Percentiles rank a stretch among this genome's conserved stretches.
These are phyloP conservation scores for Lolium rigidum DNA, from an alignment of 176 grass and related monocot genomes.

Conservation along the genomic window DNA sequence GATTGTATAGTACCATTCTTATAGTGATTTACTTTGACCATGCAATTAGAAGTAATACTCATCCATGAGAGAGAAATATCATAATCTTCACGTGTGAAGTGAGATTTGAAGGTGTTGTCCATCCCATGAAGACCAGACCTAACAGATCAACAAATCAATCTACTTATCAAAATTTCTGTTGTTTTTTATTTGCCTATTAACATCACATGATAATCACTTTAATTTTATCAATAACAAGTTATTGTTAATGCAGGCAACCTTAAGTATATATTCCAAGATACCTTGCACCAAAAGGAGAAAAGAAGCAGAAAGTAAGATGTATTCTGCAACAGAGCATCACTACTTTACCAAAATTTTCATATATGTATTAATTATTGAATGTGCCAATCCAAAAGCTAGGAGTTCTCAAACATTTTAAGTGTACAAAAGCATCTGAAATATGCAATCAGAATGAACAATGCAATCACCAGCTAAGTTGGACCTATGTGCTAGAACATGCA, in stretches of 20 bases:
- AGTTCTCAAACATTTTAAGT: conserved; percentile 14
- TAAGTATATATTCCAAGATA: conserved; percentile 7
- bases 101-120: not conserved
- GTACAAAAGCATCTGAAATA: conserved; percentile 22
- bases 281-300: conserved; percentile 11
- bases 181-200: not conserved
- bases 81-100: conserved; percentile 5
- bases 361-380: conserved; percentile 33
- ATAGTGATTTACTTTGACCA: conserved; percentile 6
- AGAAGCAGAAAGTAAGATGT: conserved; percentile 18
- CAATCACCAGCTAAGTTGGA: not conserved
- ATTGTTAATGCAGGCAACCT: not conserved
- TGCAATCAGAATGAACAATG: conserved; percentile 24
- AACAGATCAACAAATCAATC: not conserved
- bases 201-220: conserved; percentile 19
- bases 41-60: not conserved
- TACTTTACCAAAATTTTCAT: conserved; percentile 24
- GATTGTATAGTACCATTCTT: conserved; percentile 1
- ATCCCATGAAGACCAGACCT: not conserved
- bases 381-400: conserved; percentile 12
- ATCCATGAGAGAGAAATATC: not conserved
- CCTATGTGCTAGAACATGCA: conserved; percentile 30
- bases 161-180: conserved; percentile 1
- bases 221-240: not conserved
- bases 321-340: conserved; percentile 10